Evolutionary conservation across 129 eudicot species (phyloP), one percentile per base, ranked within the genome.

Genomic region (Mikania micrantha): DNA sequence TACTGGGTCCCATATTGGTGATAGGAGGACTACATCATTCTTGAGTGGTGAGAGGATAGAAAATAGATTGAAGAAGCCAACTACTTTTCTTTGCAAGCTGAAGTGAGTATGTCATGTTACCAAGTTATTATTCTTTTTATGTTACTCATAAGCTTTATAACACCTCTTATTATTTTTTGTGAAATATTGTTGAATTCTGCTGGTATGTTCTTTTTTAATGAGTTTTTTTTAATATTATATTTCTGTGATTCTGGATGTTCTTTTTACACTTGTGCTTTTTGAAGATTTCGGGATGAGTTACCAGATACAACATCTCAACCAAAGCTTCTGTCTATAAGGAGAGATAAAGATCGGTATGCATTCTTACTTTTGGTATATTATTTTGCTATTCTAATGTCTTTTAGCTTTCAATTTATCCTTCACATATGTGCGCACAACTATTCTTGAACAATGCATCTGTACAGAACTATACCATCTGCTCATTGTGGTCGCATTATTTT

Each of bases 41-140:
- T 54, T 93, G 60, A 85, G 79, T 50, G 84, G 90, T 16, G 98
- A 88, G 53, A 82, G 96, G 71, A 66, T 77, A n/a, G 98, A 93
- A 77, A 93, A 93, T 65, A 84, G 95, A 11, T 71, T 93, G 78
- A 88, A 88, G 92, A 93, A 89, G 77, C 98, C 96, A 1, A 93
- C 98, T 44, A 87, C 96, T n/a, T 93, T 93, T 68, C 69, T 93
- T 52, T 93, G 98, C 96, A 86, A 90, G 90, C 48, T 93, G 83
- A 93, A 88, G 98, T 92, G 74, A 88, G 98, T 85, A 72, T 84
- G 80, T 77, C 75, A 70, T 57, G 67, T 24, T 61, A 60, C 50
- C 62, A 61, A 69, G 49, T 49, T 15, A 32, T 29, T 20, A 31
- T 20, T 57, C 38, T 29, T 7, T 49, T 10, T 19, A 22, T 38